Percentiles rank a stretch among this genome's conserved stretches.
phyloP scores from a whole-genome alignment of 2,329 filamentous ascomycete genomes.

The Paramyrothecium roridum region DNA sequence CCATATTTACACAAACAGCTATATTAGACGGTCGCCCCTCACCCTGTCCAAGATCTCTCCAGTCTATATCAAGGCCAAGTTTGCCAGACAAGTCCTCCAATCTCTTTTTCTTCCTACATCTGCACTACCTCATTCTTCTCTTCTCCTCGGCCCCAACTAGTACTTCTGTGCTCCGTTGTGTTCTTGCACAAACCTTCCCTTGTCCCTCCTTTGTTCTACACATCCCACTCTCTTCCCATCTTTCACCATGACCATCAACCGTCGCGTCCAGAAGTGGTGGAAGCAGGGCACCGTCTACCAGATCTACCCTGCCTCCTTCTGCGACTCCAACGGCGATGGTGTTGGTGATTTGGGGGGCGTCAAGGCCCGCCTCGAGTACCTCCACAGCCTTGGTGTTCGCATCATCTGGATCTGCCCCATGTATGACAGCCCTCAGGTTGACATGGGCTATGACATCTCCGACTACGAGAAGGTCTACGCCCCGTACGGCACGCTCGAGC shows the following conservation, averaged over 20 bases:
- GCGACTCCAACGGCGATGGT: constrained; percentile 55
- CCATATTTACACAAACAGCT: background rate
- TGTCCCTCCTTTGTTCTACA: background rate
- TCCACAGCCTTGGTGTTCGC: constrained; percentile 58
- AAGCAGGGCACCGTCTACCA: constrained; percentile 57
- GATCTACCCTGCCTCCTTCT: constrained; percentile 57
- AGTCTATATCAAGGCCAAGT: no score
- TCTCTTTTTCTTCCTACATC: background rate
- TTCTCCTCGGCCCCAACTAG: background rate
- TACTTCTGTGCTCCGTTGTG: background rate
- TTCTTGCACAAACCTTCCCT: background rate
- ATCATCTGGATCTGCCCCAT: constrained; percentile 67
- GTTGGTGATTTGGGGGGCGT: constrained; percentile 63
- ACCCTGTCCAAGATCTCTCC: background rate
- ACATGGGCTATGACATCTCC: constrained; percentile 70
- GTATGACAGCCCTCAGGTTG: constrained; percentile 60
- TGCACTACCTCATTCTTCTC: no score
- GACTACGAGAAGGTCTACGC: constrained; percentile 65
- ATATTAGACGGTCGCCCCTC: background rate
- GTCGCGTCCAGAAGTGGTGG: constrained; percentile 42
- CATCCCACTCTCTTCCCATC: background rate
- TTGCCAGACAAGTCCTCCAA: background rate
- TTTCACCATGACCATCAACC: constrained; percentile 17
- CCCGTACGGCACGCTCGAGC: constrained; percentile 63
- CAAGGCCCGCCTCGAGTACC: constrained; percentile 58